Base-by-base conservation (phyloP, 2,329 filamentous ascomycete species). In the Aureobasidium sp. region DNA sequence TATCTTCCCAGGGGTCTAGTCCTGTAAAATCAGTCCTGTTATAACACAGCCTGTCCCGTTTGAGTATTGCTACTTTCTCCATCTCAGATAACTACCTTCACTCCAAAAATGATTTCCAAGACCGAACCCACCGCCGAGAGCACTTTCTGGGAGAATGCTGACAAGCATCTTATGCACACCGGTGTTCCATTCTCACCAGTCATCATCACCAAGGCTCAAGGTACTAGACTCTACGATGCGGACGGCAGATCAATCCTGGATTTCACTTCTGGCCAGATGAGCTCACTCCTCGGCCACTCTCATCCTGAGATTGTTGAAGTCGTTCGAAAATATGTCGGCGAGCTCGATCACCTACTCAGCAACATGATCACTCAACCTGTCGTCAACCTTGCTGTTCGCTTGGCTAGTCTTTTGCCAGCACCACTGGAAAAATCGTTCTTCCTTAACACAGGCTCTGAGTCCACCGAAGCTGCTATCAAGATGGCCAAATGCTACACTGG, bases 401-500 rank as follows among this genome's bases (percentile, higher is more conserved):
- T 86, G 5, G 79, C 77, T 16, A 69, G 70, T 1, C 68, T 81
- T 2, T 74, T 84, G 2, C 82, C 82, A 0, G 66, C 69, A 0
- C 77, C 74, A 0, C 72, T 86, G 0, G 78, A 82, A 63, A 81
- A 81, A 63, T 77, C 82, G 0, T 80, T 85, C 67, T 85, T 86
- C 64, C 74, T 85, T 10, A 82, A 75, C 55, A 86, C 83, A 0
- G 83, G 83, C 1, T 78, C 76, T 3, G 82, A 86, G 68, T 65
- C 63, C 39, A 77, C 72, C 63, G 85, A 88, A 65, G 83, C 83
- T 3, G 85, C 85, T 2, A 84, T 88, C 62, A 82, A 84, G 61
- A 77, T 88, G 65, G 85, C 85, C 3, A 88, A 88, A 66, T 72
- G 77, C 10, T 85, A 80, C 67, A 88, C 85, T 0, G 83, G 84